These are phyloP conservation scores for Boletus insuetus DNA, from an alignment of 768 basidiomycete species.

Conservation along the genomic window DNA sequence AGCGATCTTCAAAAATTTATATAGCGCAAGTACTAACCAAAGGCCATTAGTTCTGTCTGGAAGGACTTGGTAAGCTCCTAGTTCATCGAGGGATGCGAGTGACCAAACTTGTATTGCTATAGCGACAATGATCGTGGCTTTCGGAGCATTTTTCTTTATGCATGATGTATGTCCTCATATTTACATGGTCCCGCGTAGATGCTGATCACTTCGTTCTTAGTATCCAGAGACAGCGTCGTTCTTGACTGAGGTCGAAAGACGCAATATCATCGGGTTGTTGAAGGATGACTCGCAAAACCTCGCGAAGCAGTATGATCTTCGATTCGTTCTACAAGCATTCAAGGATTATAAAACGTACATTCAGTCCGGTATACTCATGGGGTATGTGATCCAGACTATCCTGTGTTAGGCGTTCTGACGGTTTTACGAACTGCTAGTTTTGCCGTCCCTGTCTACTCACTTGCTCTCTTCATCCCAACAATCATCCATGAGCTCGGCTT, in stretches of 20 bases:
- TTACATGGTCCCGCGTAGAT: background rate
- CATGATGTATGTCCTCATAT: background rate
- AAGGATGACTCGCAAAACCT: background rate
- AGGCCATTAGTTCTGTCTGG: constrained; percentile 29
- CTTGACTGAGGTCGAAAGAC: background rate
- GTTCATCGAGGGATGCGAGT: background rate
- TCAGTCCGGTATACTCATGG: too few species aligned
- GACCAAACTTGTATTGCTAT: background rate
- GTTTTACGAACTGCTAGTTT: too few species aligned
- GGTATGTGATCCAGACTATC: too few species aligned
- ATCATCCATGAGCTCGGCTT: too few species aligned
- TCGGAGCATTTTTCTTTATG: background rate
- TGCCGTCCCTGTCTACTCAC: too few species aligned
- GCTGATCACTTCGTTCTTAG: background rate
- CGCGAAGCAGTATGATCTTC: background rate
- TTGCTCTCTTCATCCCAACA: too few species aligned
- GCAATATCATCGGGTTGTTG: background rate
- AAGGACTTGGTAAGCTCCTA: constrained; percentile 24
- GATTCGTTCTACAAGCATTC: background rate
- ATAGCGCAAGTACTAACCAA: background rate
- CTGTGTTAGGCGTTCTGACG: too few species aligned
- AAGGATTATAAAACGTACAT: too few species aligned
- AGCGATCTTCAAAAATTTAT: constrained; percentile 4
- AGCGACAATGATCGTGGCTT: background rate
- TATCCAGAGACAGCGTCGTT: background rate